These are phyloP conservation scores for Polytrichum commune DNA, from an alignment of 225 moss, liverwort and hornwort species.

Conservation along the genomic window DNA sequence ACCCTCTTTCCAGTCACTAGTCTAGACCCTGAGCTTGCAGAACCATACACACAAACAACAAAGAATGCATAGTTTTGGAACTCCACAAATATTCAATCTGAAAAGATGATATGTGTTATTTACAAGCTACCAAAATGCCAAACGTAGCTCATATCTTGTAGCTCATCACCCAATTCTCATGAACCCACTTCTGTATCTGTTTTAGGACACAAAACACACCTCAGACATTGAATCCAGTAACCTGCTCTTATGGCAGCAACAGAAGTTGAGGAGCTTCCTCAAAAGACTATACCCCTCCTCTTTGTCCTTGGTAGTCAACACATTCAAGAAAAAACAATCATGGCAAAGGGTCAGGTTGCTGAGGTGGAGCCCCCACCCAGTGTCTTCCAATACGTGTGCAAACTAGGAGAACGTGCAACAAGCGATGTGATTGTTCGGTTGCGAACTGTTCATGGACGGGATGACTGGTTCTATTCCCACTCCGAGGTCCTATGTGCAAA, in stretches of 20 bases:
- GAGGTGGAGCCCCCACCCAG: conserved; percentile 24
- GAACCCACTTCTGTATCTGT: too few species aligned
- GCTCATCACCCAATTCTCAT: too few species aligned
- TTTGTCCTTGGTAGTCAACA: conserved; percentile 23
- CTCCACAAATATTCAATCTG: too few species aligned
- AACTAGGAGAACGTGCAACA: conserved; percentile 70
- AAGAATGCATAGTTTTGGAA: too few species aligned
- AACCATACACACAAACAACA: background rate
- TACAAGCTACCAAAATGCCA: too few species aligned
- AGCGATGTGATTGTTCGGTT: conserved; percentile 83
- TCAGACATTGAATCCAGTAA: background rate
- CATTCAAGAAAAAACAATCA: conserved; percentile 13
- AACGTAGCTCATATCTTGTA: too few species aligned
- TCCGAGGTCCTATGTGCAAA: conserved; percentile 47
- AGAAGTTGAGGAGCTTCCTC: conserved; percentile 6
- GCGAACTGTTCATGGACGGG: conserved; percentile 71
- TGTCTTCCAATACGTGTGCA: conserved; percentile 37
- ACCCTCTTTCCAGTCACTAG: conserved; percentile 12
- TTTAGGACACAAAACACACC: too few species aligned
- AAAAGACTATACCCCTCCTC: conserved; percentile 13
- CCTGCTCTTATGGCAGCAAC: conserved; percentile 10
- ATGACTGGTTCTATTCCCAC: conserved; percentile 79
- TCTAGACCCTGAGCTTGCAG: conserved; percentile 7
- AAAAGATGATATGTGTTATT: too few species aligned
- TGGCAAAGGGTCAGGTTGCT: conserved; percentile 38